Evolutionary conservation across 2,329 filamentous ascomycete genomes (phyloP).

Genomic region (Colletotrichum simmondsii): DNA sequence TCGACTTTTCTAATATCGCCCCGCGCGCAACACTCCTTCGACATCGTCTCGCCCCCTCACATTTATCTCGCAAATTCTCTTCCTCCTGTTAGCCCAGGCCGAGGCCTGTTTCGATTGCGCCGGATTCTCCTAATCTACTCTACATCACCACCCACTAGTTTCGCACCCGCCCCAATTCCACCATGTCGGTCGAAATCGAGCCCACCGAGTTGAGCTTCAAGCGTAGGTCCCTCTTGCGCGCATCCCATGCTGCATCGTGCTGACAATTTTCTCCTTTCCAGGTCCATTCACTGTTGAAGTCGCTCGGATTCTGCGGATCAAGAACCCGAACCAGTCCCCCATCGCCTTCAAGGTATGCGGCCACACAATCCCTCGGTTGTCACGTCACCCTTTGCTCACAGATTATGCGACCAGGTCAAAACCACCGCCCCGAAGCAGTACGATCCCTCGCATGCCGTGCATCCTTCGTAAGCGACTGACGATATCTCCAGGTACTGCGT

Average conservation of each 20-base stretch:
- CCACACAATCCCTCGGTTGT: neutral
- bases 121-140: constrained; percentile 28
- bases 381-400: constrained; percentile 28
- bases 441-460: constrained; percentile 47
- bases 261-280: constrained; percentile 44
- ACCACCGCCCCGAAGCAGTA: constrained; percentile 99
- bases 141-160: constrained; percentile 16
- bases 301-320: constrained; percentile 71
- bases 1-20: constrained; percentile 27
- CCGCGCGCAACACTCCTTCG: constrained; percentile 30
- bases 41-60: constrained; percentile 16
- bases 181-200: constrained; percentile 95
- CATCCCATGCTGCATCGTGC: constrained; percentile 27
- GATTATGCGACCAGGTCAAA: constrained; percentile 77
- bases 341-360: constrained; percentile 75
- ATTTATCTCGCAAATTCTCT: constrained; percentile 19
- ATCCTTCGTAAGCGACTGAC: constrained; percentile 39
- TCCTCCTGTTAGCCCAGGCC: neutral
- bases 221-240: constrained; percentile 69
- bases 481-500: constrained; percentile 84
- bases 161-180: constrained; percentile 43
- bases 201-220: constrained; percentile 92
- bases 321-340: constrained; percentile 70
- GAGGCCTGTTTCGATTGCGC: constrained; percentile 25
- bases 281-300: constrained; percentile 76